Conservation (phyloP, 2,329 filamentous ascomycete genomes). For the Sclerotinia trifoliorum region DNA sequence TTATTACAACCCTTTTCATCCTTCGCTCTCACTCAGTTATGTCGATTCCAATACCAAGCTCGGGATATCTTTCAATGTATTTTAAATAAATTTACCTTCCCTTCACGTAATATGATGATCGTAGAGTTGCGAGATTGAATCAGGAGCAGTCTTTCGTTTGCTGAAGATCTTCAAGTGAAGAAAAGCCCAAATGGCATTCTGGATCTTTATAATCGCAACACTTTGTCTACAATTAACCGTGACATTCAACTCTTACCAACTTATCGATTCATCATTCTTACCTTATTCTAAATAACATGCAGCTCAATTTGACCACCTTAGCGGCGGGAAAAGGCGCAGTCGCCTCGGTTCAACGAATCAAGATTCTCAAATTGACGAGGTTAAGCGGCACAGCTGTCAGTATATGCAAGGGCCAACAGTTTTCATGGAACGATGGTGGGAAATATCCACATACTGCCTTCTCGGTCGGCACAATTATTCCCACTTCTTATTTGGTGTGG, state of each 20-base stretch:
- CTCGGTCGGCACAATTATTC: constrained; percentile 9
- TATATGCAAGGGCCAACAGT: constrained; percentile 20
- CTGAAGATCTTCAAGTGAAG: constrained; percentile 3
- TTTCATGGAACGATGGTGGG: neutral
- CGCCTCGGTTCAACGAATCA: constrained; percentile 16
- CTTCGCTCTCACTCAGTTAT: neutral
- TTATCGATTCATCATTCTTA: constrained; percentile 11
- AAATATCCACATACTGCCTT: constrained; percentile 15
- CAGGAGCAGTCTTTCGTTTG: neutral
- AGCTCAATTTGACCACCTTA: constrained; percentile 16
- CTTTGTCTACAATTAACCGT: neutral
- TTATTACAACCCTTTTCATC: constrained; percentile 7
- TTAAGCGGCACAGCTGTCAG: constrained; percentile 20
- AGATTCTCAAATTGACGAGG: constrained; percentile 13
- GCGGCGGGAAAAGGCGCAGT: constrained; percentile 23
- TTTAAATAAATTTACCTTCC: accelerated
- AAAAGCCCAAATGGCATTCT: neutral
- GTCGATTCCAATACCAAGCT: neutral
- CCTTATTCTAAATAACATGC: neutral
- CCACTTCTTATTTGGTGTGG: constrained; percentile 17
- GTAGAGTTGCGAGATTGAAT: neutral
- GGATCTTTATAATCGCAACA: neutral
- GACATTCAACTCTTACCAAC: neutral
- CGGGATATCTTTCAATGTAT: neutral
- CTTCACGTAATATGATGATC: neutral